Evolutionary conservation across 2,329 filamentous ascomycete genomes (phyloP).

Genomic region (Penicillium sp.): DNA sequence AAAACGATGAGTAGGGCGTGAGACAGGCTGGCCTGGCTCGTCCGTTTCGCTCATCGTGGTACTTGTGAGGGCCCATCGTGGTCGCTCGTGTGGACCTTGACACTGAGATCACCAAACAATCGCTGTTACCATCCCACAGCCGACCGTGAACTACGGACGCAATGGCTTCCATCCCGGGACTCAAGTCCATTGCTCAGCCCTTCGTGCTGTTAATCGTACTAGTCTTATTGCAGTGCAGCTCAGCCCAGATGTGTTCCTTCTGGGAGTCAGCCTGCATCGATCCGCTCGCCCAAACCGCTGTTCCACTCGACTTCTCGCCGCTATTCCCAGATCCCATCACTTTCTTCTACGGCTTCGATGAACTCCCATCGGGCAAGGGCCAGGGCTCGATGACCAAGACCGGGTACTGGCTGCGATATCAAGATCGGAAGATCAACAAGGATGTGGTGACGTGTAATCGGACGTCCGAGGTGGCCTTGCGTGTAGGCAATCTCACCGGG

Average conservation of each 20-base stretch:
- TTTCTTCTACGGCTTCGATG: slow-evolving; percentile 41
- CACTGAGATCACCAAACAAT: not conserved
- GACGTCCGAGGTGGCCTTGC: slow-evolving; percentile 40
- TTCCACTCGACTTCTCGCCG: slow-evolving; percentile 36
- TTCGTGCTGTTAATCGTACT: slow-evolving; percentile 24
- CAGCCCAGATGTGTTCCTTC: slow-evolving; percentile 40
- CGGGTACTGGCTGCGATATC: slow-evolving; percentile 41
- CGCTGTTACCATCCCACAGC: not conserved
- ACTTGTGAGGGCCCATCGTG: slow-evolving; percentile 26
- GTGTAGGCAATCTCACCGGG: slow-evolving; percentile 41
- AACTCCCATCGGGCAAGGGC: slow-evolving; percentile 33
- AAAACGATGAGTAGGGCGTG: slow-evolving; percentile 32
- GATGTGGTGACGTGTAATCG: slow-evolving; percentile 34
- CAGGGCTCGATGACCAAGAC: slow-evolving; percentile 40
- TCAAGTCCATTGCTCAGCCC: slow-evolving; percentile 19
- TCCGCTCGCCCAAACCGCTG: slow-evolving; percentile 40
- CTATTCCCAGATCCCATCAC: slow-evolving; percentile 37
- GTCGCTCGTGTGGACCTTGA: slow-evolving; percentile 23
- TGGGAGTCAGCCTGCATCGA: slow-evolving; percentile 40
- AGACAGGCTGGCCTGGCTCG: slow-evolving; percentile 18
- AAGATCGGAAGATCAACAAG: slow-evolving; percentile 29
- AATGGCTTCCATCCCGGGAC: slow-evolving; percentile 24
- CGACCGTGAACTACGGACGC: not conserved
- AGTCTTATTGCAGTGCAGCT: slow-evolving; percentile 21
- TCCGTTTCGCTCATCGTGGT: slow-evolving; percentile 20